Base-by-base conservation (phyloP, 2,329 filamentous ascomycete species). In the Chaetomium sp. region DNA sequence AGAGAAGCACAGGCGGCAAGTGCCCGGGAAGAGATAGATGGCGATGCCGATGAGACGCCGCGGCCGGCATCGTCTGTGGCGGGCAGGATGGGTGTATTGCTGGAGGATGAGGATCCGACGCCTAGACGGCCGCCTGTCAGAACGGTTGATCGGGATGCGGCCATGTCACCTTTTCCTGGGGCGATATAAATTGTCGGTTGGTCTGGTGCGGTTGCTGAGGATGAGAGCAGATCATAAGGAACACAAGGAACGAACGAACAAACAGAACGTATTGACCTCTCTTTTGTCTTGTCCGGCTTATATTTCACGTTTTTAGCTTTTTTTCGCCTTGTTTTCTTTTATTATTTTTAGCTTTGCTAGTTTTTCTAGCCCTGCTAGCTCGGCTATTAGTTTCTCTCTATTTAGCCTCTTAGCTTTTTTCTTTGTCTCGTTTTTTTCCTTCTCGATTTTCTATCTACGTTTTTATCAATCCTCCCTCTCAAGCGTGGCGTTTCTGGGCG, bases 71-170 rank as follows among this genome's bases (percentile, higher is more conserved):
- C 59, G 19, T 38, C 48, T n/a, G 42, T 47, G 14, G 48, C 5
- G 49, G 19, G 19, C 19, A 27, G 19, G 3, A 3, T 3, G 2
- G 44, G 36, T 35, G 37, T 11, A 36, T 3, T 52, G 2, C 33
- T 55, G 4, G 61, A 58, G 34, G 62, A 65, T 27, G 60, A 64
- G 9, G 62, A 67, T 11, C 64, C 63, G 8, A 66, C 64, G 5
- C 65, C 63, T 11, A 38, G 48, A 19, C 62, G 64, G 7, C 61
- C 64, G 19, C 59, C 61, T 1, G 56, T 54, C 7, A 60, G 54
- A 41, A 52, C 49, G 12, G 47, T 35, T n/a, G 53, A 61, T 6
- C 52, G 60, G 36, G 56, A 58, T 12, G 52, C 51, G 19, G 49
- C 45, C 3, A 49, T 65, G 34, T 61, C 62, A 33, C 59, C 61